Evolutionary conservation across 1,284 basidiomycete genomes (phyloP).

Genomic region (Ustilago shanxiensis): DNA sequence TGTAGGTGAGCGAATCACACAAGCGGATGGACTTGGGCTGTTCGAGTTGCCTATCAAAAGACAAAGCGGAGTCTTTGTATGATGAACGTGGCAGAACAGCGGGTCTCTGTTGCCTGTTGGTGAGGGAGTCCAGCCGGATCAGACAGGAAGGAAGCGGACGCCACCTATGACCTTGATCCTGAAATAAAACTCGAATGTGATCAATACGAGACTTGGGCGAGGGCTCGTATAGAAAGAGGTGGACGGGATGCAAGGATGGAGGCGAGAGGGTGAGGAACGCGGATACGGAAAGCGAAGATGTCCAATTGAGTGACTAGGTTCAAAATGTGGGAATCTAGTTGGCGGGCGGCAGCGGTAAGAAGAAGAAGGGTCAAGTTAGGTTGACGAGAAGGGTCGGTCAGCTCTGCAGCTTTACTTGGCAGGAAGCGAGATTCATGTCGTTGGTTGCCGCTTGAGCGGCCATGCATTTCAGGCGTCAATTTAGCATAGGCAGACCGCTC

Average conservation of each 20-base stretch:
- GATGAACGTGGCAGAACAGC: constrained; percentile 8
- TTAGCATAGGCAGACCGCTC: background rate
- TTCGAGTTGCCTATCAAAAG: background rate
- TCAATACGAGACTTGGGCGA: constrained; percentile 19
- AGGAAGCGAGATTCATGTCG: background rate
- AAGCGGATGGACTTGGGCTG: background rate
- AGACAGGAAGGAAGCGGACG: constrained; percentile 12
- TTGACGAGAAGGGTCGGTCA: too few species aligned
- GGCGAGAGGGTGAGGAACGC: background rate
- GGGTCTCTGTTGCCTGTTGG: constrained; percentile 14
- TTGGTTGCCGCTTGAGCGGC: constrained; percentile 16
- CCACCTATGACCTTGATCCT: constrained; percentile 31
- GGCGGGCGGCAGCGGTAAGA: background rate
- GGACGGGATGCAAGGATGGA: background rate
- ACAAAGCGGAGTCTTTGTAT: background rate
- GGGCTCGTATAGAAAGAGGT: constrained; percentile 14
- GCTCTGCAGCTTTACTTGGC: constrained; percentile 1
- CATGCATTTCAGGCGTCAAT: constrained; percentile 11
- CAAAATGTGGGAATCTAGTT: background rate
- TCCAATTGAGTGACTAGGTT: constrained; percentile 12
- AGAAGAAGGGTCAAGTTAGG: background rate
- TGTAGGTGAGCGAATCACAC: background rate
- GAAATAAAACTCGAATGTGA: background rate
- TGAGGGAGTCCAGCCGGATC: constrained; percentile 2
- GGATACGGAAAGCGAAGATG: background rate